These are phyloP conservation scores for Allium cepa DNA, from an alignment of 106 monocot species.

Conservation along the genomic window DNA sequence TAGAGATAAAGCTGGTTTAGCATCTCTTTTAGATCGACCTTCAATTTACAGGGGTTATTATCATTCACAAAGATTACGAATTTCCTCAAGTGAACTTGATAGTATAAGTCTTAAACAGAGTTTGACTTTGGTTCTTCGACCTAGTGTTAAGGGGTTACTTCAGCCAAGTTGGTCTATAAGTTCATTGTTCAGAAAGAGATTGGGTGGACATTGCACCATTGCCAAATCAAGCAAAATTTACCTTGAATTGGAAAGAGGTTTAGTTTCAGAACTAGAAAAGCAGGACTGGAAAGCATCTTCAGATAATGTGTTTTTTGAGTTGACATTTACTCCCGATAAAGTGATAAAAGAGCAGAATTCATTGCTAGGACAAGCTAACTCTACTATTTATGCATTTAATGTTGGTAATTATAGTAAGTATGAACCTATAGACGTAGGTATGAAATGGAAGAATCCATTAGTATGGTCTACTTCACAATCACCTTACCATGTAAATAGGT, in stretches of 20 bases:
- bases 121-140: slow-evolving; percentile 71
- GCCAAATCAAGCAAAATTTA: slow-evolving; percentile 70
- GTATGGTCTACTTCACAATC: slow-evolving; percentile 43
- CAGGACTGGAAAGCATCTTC: slow-evolving; percentile 24
- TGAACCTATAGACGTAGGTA: slow-evolving; percentile 62
- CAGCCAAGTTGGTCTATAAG: slow-evolving; percentile 85
- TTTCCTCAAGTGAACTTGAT: slow-evolving; percentile 34
- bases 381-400: slow-evolving; percentile 51
- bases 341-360: slow-evolving; percentile 28
- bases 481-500: slow-evolving; percentile 66
- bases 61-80: slow-evolving; percentile 76
- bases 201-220: slow-evolving; percentile 52
- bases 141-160: slow-evolving; percentile 28
- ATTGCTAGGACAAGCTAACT: slow-evolving; percentile 16
- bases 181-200: slow-evolving; percentile 62
- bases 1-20: slow-evolving; percentile 88
- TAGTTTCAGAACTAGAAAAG: slow-evolving; percentile 36
- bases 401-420: slow-evolving; percentile 23
- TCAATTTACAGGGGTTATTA: slow-evolving; percentile 87
- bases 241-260: slow-evolving; percentile 61
- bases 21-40: slow-evolving; percentile 76
- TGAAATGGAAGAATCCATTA: slow-evolving; percentile 77
- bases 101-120: slow-evolving; percentile 73
- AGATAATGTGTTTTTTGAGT: slow-evolving; percentile 39
- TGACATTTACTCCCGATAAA: slow-evolving; percentile 42